Conservation (phyloP, 306 rosid species). For the Casuarina cunninghamiana region DNA sequence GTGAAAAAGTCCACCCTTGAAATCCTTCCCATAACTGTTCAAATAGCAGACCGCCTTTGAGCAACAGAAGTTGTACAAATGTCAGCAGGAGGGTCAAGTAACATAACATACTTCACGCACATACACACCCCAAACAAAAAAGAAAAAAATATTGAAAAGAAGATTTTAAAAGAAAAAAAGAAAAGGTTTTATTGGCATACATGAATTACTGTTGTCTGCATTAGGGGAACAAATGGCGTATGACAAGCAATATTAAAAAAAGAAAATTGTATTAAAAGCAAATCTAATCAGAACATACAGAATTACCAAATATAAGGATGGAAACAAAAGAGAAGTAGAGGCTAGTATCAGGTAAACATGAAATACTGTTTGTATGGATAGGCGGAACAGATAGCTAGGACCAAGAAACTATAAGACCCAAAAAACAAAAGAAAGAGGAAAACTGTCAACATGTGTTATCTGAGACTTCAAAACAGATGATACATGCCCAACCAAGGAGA, state of each 20-base stretch:
- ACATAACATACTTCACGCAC: neutral
- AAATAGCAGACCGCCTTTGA: conserved; percentile 90
- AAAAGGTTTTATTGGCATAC: no score
- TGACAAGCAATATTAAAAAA: neutral
- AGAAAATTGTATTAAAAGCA: neutral
- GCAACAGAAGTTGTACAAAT: conserved; percentile 28
- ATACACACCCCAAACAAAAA: neutral
- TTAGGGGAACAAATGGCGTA: no score
- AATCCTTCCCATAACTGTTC: conserved; percentile 66
- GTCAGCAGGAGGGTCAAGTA: conserved; percentile 27
- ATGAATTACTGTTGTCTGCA: no score
- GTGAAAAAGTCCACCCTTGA: conserved; percentile 80
- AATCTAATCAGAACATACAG: neutral
- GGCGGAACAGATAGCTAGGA: no score
- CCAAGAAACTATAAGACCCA: no score
- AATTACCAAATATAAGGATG: neutral
- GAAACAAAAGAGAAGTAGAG: neutral
- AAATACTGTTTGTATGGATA: no score
- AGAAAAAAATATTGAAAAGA: neutral
- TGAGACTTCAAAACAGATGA: neutral
- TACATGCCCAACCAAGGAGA: neutral
- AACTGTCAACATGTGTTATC: no score
- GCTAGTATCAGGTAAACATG: neutral
- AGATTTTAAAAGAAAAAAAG: neutral
- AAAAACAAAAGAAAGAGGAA: no score